phyloP scores from a whole-genome alignment of 805 yeast genomes.

The Ogataea sp. region DNA sequence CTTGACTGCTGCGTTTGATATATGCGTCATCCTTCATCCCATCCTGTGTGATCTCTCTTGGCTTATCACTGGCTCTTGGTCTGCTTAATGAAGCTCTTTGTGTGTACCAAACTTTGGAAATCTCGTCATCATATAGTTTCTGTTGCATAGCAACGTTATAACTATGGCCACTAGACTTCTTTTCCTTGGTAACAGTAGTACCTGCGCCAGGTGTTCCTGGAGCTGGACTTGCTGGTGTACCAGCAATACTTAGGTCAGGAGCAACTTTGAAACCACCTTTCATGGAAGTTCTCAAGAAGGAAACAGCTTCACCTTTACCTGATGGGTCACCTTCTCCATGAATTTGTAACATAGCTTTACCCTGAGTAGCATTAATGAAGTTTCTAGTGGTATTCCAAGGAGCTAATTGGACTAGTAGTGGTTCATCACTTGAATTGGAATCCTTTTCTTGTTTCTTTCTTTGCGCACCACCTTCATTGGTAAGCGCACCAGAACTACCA shows the following conservation, averaged over 20 bases:
- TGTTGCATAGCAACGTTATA: conserved; percentile 83
- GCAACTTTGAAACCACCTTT: conserved; percentile 70
- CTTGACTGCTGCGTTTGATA: conserved; percentile 26
- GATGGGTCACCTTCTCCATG: conserved; percentile 95
- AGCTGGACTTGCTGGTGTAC: conserved; percentile 7
- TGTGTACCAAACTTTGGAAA: conserved; percentile 80
- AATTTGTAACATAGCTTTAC: conserved; percentile 92
- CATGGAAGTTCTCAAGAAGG: conserved; percentile 86
- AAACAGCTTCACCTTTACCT: conserved; percentile 82
- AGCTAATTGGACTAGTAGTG: conserved; percentile 76
- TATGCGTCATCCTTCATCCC: conserved; percentile 24
- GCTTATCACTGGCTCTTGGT: conserved; percentile 14
- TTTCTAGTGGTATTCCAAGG: conserved; percentile 94
- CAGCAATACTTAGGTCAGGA: conserved; percentile 8
- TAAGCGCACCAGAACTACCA: background rate
- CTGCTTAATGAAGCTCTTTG: conserved; percentile 57
- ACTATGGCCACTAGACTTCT: conserved; percentile 54
- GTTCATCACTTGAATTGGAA: conserved; percentile 39
- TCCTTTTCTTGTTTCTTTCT: conserved; percentile 16
- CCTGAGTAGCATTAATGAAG: conserved; percentile 89
- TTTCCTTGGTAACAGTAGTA: conserved; percentile 17
- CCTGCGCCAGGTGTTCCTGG: conserved; percentile 12
- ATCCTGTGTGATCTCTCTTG: conserved; percentile 9
- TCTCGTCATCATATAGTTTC: conserved; percentile 85
- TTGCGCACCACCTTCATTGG: conserved; percentile 1